Base-by-base conservation (phyloP, 1,284 basidiomycete species). In the Abortiporus biennis region DNA sequence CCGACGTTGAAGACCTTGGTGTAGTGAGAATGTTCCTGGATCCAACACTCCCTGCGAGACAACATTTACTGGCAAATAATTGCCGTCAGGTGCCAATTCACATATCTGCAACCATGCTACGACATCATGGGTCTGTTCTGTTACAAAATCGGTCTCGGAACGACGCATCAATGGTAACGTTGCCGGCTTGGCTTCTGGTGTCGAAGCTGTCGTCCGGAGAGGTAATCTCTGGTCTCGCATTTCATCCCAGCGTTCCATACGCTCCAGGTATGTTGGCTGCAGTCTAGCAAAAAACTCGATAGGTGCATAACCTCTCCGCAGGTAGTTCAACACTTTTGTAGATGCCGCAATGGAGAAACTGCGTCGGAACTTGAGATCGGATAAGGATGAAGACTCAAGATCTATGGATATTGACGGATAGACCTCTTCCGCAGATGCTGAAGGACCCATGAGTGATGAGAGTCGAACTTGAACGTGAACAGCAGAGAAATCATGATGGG, bases 1-100 rank as follows among this genome's bases (percentile, higher is more conserved):
- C 17, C 90, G 81, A 19, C 96, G 76, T 59, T 99, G 95, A 17
- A 98, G 65, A 6, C 95, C 95, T 64, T 98, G 96, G 53, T 92
- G 90, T 13, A 98, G 71, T 49, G 80, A 83, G 61, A 97, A 95
- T 36, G 80, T 80, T 6, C 93, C 92, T 5, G 88, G 82, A 59
- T 95, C 92, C 27, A 92, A 68, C 42, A 69, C 65, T n/a, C 84
- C 79, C 46, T 82, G 76, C 3, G 87, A 81, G 32, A 91, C 65
- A 1, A 97, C 92, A 6, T 88, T 83, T 0, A 94, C 88, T 3
- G 92, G 84, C 24, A 69, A 63, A 61, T 97, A 98, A 42, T 85
- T 74, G 22, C 95, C 95, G 47, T 86, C 79, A 3, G 86, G 78
- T 20, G 78, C 82, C 24, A 99, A 74, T 62, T 99, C 94, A 57